These are phyloP conservation scores for Tricholoma flavovirens DNA, from an alignment of 768 basidiomycete genomes.

Conservation along the genomic window DNA sequence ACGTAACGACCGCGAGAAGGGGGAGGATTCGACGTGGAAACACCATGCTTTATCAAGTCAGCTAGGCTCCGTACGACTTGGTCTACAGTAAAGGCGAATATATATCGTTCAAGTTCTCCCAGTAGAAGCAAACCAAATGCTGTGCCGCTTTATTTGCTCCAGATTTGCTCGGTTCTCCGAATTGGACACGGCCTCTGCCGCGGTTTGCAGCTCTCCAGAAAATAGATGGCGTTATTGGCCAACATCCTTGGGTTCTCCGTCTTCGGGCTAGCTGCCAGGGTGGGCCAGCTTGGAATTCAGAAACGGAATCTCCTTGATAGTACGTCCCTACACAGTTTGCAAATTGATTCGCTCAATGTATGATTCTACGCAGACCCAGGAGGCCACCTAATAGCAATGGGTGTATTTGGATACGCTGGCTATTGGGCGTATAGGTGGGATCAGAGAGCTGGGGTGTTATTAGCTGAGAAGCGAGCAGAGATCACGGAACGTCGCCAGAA, in stretches of 20 bases:
- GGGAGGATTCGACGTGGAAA: not conserved
- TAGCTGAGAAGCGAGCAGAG: constrained; percentile 58
- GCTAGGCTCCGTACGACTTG: too few relatives aligned
- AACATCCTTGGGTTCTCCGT: constrained; percentile 74
- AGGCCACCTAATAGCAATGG: constrained; percentile 67
- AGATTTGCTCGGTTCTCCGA: too few relatives aligned
- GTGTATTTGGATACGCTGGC: constrained; percentile 63
- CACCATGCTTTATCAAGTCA: too few relatives aligned
- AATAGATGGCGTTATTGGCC: constrained; percentile 54
- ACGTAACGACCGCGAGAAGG: too few relatives aligned
- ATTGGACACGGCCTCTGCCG: too few relatives aligned
- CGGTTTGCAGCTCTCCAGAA: not conserved
- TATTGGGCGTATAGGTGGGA: constrained; percentile 75
- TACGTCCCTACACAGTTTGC: constrained; percentile 35
- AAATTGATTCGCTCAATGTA: not conserved
- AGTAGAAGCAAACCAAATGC: too few relatives aligned
- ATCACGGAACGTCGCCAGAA: constrained; percentile 47
- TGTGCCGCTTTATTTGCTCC: not conserved
- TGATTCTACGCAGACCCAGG: constrained; percentile 48
- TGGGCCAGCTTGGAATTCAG: constrained; percentile 86
- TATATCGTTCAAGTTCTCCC: too few relatives aligned
- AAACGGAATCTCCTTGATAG: constrained; percentile 74
- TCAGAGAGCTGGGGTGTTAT: constrained; percentile 49
- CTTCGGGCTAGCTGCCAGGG: constrained; percentile 77
- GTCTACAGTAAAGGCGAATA: too few relatives aligned